phyloP scores from a whole-genome alignment of 768 basidiomycete genomes.

The Tephrocybe sp. region DNA sequence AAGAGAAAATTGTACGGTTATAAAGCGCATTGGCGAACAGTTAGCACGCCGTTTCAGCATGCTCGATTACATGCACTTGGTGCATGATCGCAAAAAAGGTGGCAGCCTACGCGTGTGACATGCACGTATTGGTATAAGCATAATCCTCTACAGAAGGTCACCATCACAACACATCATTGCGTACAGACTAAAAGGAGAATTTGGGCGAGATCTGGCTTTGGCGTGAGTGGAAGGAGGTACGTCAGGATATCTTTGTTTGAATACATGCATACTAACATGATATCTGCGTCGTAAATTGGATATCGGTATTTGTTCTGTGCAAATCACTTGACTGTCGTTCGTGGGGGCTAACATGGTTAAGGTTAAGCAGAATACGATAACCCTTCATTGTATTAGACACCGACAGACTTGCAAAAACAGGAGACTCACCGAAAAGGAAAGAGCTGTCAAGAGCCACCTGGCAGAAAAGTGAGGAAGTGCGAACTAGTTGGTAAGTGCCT shows the following conservation, averaged over 20 bases:
- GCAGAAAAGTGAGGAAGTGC: background rate
- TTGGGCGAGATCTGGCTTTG: no score
- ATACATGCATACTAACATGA: no score
- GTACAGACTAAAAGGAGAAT: no score
- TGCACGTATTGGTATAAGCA: no score
- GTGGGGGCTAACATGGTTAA: slow-evolving; percentile 24
- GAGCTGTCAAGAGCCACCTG: slow-evolving; percentile 35
- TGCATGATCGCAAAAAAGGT: background rate
- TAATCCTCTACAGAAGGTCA: no score
- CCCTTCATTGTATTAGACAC: slow-evolving; percentile 23
- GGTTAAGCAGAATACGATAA: slow-evolving; percentile 36
- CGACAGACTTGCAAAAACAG: background rate
- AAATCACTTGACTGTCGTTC: slow-evolving; percentile 15
- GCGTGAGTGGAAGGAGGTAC: no score
- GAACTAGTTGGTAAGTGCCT: background rate
- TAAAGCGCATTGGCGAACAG: background rate
- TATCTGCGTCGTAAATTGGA: slow-evolving; percentile 29
- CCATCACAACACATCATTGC: no score
- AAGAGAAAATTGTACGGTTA: background rate
- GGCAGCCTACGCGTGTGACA: background rate
- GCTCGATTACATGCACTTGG: background rate
- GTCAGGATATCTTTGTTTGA: no score
- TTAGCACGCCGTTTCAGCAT: slow-evolving; percentile 7
- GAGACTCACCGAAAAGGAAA: slow-evolving; percentile 31
- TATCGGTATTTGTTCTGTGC: slow-evolving; percentile 26